Percentiles rank a stretch among this genome's conserved stretches.
phyloP scores from a whole-genome alignment of 2,329 filamentous ascomycete genomes.

The Coleophoma crateriformis region DNA sequence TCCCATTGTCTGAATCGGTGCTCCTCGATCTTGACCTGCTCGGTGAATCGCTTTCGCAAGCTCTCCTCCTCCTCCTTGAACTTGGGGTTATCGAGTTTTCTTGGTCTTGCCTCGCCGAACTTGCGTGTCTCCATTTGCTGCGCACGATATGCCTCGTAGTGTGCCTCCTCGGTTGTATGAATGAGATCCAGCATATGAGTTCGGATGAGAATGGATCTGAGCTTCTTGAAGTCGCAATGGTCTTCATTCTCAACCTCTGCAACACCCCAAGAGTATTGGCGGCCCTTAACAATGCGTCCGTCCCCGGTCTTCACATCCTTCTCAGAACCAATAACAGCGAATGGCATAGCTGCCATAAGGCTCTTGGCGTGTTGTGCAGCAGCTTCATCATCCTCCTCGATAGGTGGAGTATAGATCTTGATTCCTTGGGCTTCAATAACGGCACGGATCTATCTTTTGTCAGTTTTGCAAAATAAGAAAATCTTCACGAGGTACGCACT shows the following conservation, averaged over 20 bases:
- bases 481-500: constrained; percentile 45
- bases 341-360: constrained; percentile 95
- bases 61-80: constrained; percentile 99
- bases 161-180: constrained; percentile 97
- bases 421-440: constrained; percentile 98
- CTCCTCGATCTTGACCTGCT: constrained; percentile 99
- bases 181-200: constrained; percentile 99
- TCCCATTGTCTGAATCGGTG: constrained; percentile 99
- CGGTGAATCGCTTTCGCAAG: constrained; percentile 96
- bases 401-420: constrained; percentile 97
- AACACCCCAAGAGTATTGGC: constrained; percentile 98
- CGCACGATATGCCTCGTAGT: constrained; percentile 98
- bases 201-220: constrained; percentile 96
- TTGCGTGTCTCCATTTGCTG: constrained; percentile 99
- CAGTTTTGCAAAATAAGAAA: too few relatives aligned
- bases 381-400: constrained; percentile 97
- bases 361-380: constrained; percentile 91
- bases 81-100: constrained; percentile 99
- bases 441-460: constrained; percentile 65
- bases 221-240: constrained; percentile 99
- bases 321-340: constrained; percentile 97
- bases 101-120: constrained; percentile 93
- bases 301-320: constrained; percentile 98
- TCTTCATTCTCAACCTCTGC: constrained; percentile 99
- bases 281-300: constrained; percentile 95